These are phyloP conservation scores for Penicillium pulvis DNA, from an alignment of 495 filamentous ascomycete species.

Conservation along the genomic window DNA sequence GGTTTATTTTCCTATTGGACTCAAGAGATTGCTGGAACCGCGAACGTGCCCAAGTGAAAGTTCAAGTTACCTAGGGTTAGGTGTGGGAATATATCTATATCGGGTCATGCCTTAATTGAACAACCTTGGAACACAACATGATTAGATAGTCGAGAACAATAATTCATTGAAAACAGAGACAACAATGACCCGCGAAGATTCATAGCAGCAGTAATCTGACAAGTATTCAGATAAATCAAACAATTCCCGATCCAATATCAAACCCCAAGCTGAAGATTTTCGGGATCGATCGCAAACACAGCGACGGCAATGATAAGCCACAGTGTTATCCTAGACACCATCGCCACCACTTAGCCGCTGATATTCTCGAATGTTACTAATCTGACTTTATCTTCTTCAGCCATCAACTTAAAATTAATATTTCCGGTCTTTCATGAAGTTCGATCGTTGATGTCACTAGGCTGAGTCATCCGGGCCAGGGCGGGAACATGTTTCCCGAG, in stretches of 20 bases:
- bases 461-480: constrained; percentile 30
- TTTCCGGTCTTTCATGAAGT: not conserved
- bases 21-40: not conserved
- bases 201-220: no score
- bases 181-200: no score
- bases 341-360: not conserved
- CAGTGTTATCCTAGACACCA: not conserved
- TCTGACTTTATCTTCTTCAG: not conserved
- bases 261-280: not conserved
- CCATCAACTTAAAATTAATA: not conserved
- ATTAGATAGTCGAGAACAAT: no score
- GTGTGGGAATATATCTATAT: not conserved
- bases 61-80: not conserved
- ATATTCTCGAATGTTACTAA: not conserved
- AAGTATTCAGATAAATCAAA: no score
- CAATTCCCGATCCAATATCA: not conserved
- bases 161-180: no score
- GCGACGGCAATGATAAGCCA: not conserved
- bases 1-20: no score
- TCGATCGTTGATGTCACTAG: constrained; percentile 21
- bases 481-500: constrained; percentile 31
- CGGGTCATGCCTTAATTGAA: not conserved
- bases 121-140: no score
- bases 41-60: no score
- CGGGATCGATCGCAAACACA: not conserved